Evolutionary conservation across 495 filamentous ascomycete genomes (phyloP), one percentile per base, ranked within the genome.

Genomic region (Jackrogersella minutella): DNA sequence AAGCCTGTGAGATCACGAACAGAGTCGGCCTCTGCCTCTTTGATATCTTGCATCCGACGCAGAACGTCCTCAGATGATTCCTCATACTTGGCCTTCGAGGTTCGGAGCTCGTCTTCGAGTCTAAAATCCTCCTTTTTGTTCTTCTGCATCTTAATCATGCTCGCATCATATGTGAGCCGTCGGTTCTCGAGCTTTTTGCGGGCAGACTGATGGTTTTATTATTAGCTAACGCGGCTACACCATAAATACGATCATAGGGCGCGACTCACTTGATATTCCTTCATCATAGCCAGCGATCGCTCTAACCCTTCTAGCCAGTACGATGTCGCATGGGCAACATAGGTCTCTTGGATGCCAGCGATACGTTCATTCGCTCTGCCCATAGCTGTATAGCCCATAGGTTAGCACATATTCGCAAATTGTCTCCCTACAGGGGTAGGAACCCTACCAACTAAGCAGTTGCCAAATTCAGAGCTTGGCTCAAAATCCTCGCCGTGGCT

Each of bases 151-250:
- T 98, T 99, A 24, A 87, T 85, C 11, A 92, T 85, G 52, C 91
- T 93, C 11, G 95, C 88, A 76, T 99, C 95, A 72, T 97, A 98
- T 34, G 93, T 93, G 62, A 98, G 80, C 58, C 95, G 88, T 26
- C 95, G 90, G 63, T 80, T 90, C 73, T 99, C 95, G 40, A 99
- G 88, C 87, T 97, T 99, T 85, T 94, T 97, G 65, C 93, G 89
- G 46, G 95, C 87, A 62, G 84, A 80, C 92, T 94, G 44, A 16
- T 3, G 31, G n/a, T n/a, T n/a, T n/a, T n/a, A n/a, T n/a, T 46
- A 30, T 57, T 0, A 52, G 0, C 10, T 33, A 70, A 74, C 44
- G 79, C 67, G 28, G n/a, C 9, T 22, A 31, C 5, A 8, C 10
- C 13, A 41, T 22, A 5, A 1, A 1, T 24, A 19, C 21, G 14